A percentile compares a stretch with the other conserved stretches of the same genome.
These are phyloP conservation scores for Penicillium sp. DNA, from an alignment of 2,329 filamentous ascomycete species.

Conservation along the genomic window DNA sequence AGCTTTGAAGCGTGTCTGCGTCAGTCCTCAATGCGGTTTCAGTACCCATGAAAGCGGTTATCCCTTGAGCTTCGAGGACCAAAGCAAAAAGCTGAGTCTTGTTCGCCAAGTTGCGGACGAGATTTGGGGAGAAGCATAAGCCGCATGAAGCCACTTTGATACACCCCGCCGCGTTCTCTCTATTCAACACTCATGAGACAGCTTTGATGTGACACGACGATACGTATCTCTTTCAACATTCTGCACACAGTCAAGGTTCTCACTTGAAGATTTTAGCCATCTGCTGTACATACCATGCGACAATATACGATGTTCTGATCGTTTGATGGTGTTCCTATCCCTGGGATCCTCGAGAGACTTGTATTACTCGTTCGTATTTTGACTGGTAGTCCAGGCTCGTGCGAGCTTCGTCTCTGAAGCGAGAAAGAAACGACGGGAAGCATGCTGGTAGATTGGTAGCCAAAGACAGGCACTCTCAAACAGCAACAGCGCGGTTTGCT, in stretches of 20 bases:
- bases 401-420: no score
- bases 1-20: slow-evolving; percentile 60
- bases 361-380: no score
- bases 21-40: slow-evolving; percentile 68
- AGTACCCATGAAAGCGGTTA: slow-evolving; percentile 71
- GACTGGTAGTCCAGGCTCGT: no score
- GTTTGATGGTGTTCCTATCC: no score
- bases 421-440: no score
- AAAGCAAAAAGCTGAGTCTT: slow-evolving; percentile 65
- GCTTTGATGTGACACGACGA: slow-evolving; percentile 6
- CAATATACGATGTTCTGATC: no score
- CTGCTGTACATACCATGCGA: background rate
- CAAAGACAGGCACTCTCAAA: no score
- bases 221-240: slow-evolving; percentile 8
- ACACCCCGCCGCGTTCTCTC: slow-evolving; percentile 6
- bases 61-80: slow-evolving; percentile 59
- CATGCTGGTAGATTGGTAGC: no score
- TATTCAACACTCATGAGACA: slow-evolving; percentile 14
- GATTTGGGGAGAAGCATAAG: slow-evolving; percentile 50
- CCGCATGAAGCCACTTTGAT: background rate
- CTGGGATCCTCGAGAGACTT: no score
- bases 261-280: background rate
- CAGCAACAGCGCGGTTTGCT: no score
- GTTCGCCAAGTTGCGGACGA: slow-evolving; percentile 66
- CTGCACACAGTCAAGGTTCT: background rate